Conservation (phyloP, 768 basidiomycete species). For the Leccinum boreale region DNA sequence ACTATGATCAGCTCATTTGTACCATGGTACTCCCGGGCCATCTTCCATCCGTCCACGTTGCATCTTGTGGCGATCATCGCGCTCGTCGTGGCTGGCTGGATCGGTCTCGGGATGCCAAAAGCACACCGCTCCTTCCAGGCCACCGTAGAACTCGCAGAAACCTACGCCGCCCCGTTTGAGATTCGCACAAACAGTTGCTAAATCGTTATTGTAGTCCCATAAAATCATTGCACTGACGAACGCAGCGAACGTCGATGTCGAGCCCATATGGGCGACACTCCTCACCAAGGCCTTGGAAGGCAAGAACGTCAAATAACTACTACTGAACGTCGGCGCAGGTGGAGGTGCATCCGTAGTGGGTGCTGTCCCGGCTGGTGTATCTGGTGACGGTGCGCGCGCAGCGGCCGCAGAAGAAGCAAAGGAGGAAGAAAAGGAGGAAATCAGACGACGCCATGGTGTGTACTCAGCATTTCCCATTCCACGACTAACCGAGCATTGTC, state of each 20-base stretch:
- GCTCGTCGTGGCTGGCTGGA: constrained; percentile 9
- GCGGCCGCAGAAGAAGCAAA: constrained; percentile 72
- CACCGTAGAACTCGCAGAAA: constrained; percentile 80
- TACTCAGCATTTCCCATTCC: neutral
- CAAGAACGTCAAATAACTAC: constrained; percentile 93
- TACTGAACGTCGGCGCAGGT: constrained; percentile 92
- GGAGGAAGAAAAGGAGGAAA: constrained; percentile 84
- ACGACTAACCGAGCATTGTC: too few species aligned
- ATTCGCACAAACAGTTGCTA: neutral
- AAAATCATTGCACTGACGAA: constrained; percentile 84
- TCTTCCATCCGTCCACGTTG: neutral
- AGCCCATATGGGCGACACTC: constrained; percentile 96
- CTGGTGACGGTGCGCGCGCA: constrained; percentile 55
- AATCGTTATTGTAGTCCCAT: constrained; percentile 60
- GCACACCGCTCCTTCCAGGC: constrained; percentile 36
- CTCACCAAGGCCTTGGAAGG: constrained; percentile 98
- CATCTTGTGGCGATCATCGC: neutral
- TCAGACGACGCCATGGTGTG: constrained; percentile 67
- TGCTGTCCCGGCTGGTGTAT: constrained; percentile 44
- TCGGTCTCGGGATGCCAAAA: constrained; percentile 7
- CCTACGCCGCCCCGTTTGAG: constrained; percentile 69
- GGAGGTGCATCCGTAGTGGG: constrained; percentile 79
- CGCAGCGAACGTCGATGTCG: constrained; percentile 83
- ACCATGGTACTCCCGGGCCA: too few species aligned
- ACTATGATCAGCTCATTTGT: constrained; percentile 25